phyloP scores from a whole-genome alignment of 179 eudicot species.

The Beta lomatogona region DNA sequence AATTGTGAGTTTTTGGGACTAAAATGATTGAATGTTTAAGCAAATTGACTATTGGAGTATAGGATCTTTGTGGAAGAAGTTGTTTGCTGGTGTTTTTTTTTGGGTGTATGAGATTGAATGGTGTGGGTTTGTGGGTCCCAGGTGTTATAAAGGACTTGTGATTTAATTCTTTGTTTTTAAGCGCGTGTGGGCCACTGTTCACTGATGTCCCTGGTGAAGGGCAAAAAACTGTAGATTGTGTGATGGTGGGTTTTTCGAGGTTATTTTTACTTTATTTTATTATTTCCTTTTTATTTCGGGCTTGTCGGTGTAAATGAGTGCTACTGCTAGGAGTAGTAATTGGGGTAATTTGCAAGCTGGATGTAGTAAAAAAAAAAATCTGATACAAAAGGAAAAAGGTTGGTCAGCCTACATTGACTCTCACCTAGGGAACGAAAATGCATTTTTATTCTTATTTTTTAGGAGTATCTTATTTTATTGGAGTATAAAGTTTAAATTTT shows the following conservation, averaged over 20 bases:
- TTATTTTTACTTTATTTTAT: neutral
- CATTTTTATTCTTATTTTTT: neutral
- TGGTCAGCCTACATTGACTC: constrained; percentile 23
- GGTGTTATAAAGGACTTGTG: neutral
- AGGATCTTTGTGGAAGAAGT: neutral
- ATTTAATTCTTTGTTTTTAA: neutral
- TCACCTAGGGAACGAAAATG: neutral
- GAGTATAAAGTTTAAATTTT: neutral
- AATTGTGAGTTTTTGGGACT: neutral
- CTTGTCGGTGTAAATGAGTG: constrained; percentile 26
- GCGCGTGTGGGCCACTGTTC: constrained; percentile 18
- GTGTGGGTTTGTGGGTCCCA: neutral
- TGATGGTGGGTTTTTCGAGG: constrained; percentile 26
- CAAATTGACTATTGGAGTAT: neutral
- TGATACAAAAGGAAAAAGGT: constrained; percentile 1
- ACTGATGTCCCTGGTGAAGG: constrained; percentile 15
- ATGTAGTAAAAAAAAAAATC: constrained; percentile 19
- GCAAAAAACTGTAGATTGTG: constrained; percentile 17
- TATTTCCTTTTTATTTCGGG: neutral
- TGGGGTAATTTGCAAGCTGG: too few species aligned
- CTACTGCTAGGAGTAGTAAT: too few species aligned
- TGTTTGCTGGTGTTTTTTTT: neutral
- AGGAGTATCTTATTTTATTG: neutral
- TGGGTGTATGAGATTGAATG: too few species aligned
- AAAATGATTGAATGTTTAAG: constrained; percentile 6